Evolutionary conservation across 768 basidiomycete species (phyloP).

Genomic region (Astraeus odoratus): DNA sequence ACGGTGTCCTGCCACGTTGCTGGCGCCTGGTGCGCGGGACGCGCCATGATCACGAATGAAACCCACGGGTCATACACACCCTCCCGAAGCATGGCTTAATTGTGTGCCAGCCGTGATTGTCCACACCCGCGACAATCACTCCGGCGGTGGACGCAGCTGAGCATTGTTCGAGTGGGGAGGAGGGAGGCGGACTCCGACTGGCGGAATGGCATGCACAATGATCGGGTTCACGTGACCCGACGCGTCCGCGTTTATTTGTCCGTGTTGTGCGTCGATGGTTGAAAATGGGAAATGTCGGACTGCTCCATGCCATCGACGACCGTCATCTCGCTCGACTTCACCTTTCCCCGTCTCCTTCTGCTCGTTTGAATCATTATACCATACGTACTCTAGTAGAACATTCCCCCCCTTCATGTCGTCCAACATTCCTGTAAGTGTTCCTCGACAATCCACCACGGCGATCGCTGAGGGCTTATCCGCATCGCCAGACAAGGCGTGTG

Average conservation of each 20-base stretch:
- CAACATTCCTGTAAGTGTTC: conserved; percentile 38
- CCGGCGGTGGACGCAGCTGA: too few species aligned
- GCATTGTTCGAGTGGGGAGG: not conserved
- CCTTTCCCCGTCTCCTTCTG: conserved; percentile 2
- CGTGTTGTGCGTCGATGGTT: conserved; percentile 31
- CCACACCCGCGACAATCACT: too few species aligned
- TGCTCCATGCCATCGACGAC: conserved; percentile 6
- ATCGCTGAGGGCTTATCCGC: not conserved
- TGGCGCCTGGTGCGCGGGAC: too few species aligned
- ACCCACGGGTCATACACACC: too few species aligned
- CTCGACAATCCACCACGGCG: not conserved
- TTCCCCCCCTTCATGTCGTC: conserved; percentile 27
- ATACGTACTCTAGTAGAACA: conserved; percentile 1
- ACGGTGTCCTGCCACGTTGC: too few species aligned
- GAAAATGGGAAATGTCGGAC: conserved; percentile 27
- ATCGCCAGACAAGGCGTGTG: conserved; percentile 53
- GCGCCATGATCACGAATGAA: too few species aligned
- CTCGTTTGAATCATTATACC: conserved; percentile 6
- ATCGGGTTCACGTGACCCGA: conserved; percentile 27
- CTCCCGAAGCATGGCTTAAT: too few species aligned
- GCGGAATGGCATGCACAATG: too few species aligned
- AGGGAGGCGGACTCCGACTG: too few species aligned
- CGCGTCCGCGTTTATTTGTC: conserved; percentile 34
- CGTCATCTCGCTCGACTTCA: conserved; percentile 5
- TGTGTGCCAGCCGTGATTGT: too few species aligned